Base-by-base conservation (phyloP, 257 asterid genomes). In the Nemophila menziesii region DNA sequence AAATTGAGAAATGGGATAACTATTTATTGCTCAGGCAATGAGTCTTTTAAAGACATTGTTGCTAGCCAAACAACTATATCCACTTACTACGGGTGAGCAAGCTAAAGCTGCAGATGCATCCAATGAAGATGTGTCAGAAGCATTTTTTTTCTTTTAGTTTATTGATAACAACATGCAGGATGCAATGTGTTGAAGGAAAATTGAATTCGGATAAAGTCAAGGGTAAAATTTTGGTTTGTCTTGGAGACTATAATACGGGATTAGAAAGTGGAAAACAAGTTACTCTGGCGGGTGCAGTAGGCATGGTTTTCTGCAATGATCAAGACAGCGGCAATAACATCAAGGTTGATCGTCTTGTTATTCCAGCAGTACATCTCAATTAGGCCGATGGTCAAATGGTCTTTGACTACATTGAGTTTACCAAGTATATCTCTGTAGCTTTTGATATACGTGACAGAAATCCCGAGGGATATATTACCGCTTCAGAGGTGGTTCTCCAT, bases 271-370 rank as follows among this genome's bases (percentile, higher is more conserved):
- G 56, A 0, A 14, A 57, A 18, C 29, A 21, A 2, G 51, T 46
- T 29, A 20, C 23, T 4, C 8, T 2, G 15, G 41, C 46, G 0
- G 64, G 64, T 22, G 64, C 57, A 6, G 51, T 19, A 3, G 64
- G 57, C 13, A 49, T 57, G 64, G 43, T 57, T 27, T 29, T 57
- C 10, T 49, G 52, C 44, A 49, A 57, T 13, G 33, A 48, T 13
- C 10, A 48, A 29, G 8, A 5, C 9, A 2, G 11, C 9, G 44
- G 40, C 13, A 43, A 43, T 40, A 56, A 57, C 18, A 4, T 40
- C n/a, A 9, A 3, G 3, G 33, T 43, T 3, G 39, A 42, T 20
- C 33, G 16, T 17, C 52, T 29, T 44, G 4, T 50, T 36, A 52
- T 51, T 33, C 64, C 58, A 2, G 36, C 64, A 0, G 7, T 36